A percentile compares a stretch with the other conserved stretches of the same genome.
phyloP scores from a whole-genome alignment of 2,329 filamentous ascomycete genomes.

The Aspergillus japonicus region DNA sequence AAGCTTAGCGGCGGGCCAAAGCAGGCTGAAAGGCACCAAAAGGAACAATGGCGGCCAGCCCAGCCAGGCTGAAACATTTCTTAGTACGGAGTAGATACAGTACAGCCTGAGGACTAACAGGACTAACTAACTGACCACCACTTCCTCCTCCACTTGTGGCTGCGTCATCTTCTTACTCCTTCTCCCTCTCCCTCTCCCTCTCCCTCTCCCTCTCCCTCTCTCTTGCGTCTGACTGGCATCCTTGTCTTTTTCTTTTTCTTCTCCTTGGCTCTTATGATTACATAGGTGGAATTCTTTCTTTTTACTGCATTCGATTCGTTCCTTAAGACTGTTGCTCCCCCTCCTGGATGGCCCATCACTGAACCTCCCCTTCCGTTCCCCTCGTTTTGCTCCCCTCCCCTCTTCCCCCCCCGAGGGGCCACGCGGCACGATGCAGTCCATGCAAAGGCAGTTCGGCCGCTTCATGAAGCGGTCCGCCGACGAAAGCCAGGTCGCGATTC shows the following conservation, averaged over 20 bases:
- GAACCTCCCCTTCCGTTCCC: background rate
- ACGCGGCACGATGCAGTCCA: conserved; percentile 39
- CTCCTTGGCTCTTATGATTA: background rate
- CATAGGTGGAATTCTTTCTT: no score
- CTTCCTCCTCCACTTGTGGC: no score
- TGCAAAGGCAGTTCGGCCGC: conserved; percentile 73
- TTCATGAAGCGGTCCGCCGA: conserved; percentile 70
- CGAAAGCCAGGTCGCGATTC: conserved; percentile 70
- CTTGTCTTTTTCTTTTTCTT: background rate
- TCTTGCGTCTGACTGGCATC: background rate
- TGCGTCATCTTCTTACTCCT: background rate
- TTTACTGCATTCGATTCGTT: background rate
- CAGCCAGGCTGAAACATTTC: background rate
- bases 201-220: background rate
- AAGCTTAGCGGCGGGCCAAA: background rate
- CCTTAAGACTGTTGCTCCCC: background rate
- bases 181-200: no score
- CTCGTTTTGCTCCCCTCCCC: background rate
- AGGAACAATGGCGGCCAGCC: background rate
- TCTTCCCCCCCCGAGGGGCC: conserved; percentile 3
- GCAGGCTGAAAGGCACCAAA: background rate
- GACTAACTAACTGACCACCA: background rate
- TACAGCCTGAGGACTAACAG: no score
- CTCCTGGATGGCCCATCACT: background rate
- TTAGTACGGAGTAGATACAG: no score